These are phyloP conservation scores for Cystofilobasidium ferigula DNA, from an alignment of 768 basidiomycete genomes.

Conservation along the genomic window DNA sequence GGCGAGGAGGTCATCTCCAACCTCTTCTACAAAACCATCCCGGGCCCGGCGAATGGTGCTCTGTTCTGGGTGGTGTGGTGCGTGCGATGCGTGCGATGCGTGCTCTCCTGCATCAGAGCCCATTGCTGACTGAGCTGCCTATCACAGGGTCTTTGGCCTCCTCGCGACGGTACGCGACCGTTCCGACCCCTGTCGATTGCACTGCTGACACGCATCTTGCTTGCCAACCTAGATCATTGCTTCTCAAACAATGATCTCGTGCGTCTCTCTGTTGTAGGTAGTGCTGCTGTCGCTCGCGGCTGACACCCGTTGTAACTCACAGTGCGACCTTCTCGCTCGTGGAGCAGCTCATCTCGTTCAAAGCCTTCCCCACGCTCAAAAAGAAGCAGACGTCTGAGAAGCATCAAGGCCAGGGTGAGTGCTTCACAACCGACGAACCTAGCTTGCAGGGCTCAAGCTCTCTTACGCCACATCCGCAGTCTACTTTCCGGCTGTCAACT, in stretches of 20 bases:
- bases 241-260: constrained; percentile 59
- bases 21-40: constrained; percentile 57
- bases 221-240: constrained; percentile 51
- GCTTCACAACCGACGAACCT: too few species aligned
- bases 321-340: constrained; percentile 48
- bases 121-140: neutral
- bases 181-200: neutral
- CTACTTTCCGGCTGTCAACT: constrained; percentile 46
- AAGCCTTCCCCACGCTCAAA: constrained; percentile 46
- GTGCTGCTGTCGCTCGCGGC: too few species aligned
- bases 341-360: constrained; percentile 57
- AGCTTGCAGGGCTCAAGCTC: neutral
- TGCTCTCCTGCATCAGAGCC: neutral
- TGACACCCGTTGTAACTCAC: too few species aligned
- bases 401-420: constrained; percentile 50
- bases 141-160: constrained; percentile 1
- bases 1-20: constrained; percentile 46
- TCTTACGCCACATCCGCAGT: neutral
- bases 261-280: too few species aligned
- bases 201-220: too few species aligned
- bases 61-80: constrained; percentile 52
- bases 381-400: constrained; percentile 49
- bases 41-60: constrained; percentile 46
- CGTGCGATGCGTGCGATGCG: constrained; percentile 30
- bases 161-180: constrained; percentile 46